Evolutionary conservation across 192 early-diverging fungal species (phyloP).

Genomic region (Gryganskiella cystojenkinii): DNA sequence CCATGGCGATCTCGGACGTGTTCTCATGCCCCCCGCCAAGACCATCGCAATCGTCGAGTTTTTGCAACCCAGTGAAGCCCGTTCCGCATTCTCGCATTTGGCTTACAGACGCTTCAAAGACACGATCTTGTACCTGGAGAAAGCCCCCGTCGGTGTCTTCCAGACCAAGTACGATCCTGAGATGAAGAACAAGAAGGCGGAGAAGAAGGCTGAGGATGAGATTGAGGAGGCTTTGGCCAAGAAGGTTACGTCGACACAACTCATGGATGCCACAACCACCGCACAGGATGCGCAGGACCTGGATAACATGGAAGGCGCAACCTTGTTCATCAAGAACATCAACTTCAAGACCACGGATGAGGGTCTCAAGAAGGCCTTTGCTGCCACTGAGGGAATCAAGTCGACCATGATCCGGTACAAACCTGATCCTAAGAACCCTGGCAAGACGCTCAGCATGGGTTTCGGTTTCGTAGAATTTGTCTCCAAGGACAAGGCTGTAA

Average conservation of each 20-base stretch:
- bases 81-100: slow-evolving; percentile 85
- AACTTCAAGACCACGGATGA: slow-evolving; percentile 91
- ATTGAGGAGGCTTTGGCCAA: slow-evolving; percentile 51
- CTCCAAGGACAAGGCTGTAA: slow-evolving; percentile 80
- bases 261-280: slow-evolving; percentile 53
- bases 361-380: slow-evolving; percentile 77
- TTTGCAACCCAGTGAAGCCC: slow-evolving; percentile 89
- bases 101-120: slow-evolving; percentile 95
- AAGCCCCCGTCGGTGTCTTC: slow-evolving; percentile 90
- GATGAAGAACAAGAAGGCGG: slow-evolving; percentile 40
- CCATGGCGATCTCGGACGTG: slow-evolving; percentile 91
- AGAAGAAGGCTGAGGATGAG: slow-evolving; percentile 47
- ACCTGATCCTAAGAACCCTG: slow-evolving; percentile 85
- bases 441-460: slow-evolving; percentile 89
- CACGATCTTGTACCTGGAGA: slow-evolving; percentile 92
- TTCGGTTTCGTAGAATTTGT: slow-evolving; percentile 98
- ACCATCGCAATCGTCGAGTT: slow-evolving; percentile 97
- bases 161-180: slow-evolving; percentile 63
- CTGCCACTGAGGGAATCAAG: slow-evolving; percentile 79
- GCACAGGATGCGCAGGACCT: slow-evolving; percentile 60
- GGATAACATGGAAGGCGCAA: slow-evolving; percentile 66
- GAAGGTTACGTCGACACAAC: slow-evolving; percentile 57
- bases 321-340: slow-evolving; percentile 97
- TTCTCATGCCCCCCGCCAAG: slow-evolving; percentile 89
- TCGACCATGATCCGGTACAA: slow-evolving; percentile 88